Evolutionary conservation across 352 stramenopile genomes (phyloP).

Genomic region (Bremia lactucae): DNA sequence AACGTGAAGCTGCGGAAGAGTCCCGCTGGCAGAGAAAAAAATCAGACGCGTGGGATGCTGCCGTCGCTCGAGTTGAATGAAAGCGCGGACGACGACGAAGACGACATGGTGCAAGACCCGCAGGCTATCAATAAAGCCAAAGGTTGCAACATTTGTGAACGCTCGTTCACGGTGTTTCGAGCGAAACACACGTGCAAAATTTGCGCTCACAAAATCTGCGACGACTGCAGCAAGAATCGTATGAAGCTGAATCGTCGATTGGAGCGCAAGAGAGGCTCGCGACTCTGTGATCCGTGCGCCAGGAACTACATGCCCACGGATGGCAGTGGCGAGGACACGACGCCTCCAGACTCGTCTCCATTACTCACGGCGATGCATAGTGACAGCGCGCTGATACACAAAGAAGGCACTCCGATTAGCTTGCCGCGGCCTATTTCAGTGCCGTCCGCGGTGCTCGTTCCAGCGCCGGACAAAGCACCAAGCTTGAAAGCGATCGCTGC

Average conservation of each 20-base stretch:
- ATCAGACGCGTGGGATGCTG: neutral
- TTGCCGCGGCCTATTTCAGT: conserved; percentile 18
- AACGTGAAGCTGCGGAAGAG: conserved; percentile 36
- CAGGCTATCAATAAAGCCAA: conserved; percentile 13
- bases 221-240: conserved; percentile 77
- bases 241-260: conserved; percentile 59
- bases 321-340: conserved; percentile 16
- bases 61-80: conserved; percentile 28
- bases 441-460: conserved; percentile 8
- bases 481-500: neutral
- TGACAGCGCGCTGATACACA: conserved; percentile 4
- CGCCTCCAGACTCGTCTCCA: conserved; percentile 17
- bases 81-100: conserved; percentile 14
- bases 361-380: conserved; percentile 12
- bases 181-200: conserved; percentile 76
- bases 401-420: conserved; percentile 1
- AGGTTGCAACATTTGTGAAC: conserved; percentile 51
- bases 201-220: conserved; percentile 59
- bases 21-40: conserved; percentile 9
- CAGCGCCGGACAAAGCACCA: conserved; percentile 4
- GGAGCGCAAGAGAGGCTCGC: conserved; percentile 58
- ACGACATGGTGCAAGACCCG: conserved; percentile 10
- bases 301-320: conserved; percentile 41
- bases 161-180: conserved; percentile 67
- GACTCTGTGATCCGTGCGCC: conserved; percentile 62